A percentile compares a stretch with the other conserved stretches of the same genome.
These are phyloP conservation scores for Cryptococcus deneoformans DNA, from an alignment of 1,284 basidiomycete species.

Conservation along the genomic window DNA sequence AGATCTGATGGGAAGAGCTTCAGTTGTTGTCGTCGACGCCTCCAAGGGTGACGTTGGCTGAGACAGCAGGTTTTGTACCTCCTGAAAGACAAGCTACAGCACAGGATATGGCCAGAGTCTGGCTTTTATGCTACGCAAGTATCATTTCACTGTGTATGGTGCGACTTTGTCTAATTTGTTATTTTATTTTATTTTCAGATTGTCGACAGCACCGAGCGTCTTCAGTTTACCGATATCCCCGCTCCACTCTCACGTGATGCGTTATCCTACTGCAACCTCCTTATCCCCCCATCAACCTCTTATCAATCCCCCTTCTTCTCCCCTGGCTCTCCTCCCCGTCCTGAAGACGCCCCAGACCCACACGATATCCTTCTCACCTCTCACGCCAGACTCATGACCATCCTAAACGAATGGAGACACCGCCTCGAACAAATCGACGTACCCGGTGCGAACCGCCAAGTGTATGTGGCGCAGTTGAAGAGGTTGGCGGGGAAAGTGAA, in stretches of 20 bases:
- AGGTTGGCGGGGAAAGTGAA: conserved; percentile 22
- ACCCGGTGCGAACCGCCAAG: not conserved
- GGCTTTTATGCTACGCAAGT: conserved; percentile 43
- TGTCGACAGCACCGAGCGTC: conserved; percentile 32
- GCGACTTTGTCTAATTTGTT: no score
- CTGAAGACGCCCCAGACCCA: not conserved
- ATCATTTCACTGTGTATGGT: not conserved
- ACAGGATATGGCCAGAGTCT: conserved; percentile 38
- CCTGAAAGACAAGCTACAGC: conserved; percentile 29
- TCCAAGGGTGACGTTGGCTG: conserved; percentile 25
- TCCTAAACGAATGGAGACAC: conserved; percentile 28
- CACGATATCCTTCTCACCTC: conserved; percentile 37
- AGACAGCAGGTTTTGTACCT: conserved; percentile 30
- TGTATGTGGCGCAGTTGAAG: conserved; percentile 5
- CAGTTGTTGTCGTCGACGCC: conserved; percentile 12
- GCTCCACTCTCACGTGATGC: conserved; percentile 14
- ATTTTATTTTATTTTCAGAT: conserved; percentile 12
- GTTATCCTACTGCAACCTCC: conserved; percentile 21
- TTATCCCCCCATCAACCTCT: conserved; percentile 8
- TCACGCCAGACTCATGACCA: conserved; percentile 36
- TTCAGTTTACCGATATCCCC: conserved; percentile 12
- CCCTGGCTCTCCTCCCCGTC: not conserved
- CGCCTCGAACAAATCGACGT: not conserved
- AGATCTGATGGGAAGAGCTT: not conserved
- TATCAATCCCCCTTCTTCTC: not conserved